Evolutionary conservation across 2,329 filamentous ascomycete genomes (phyloP), one percentile per base, ranked within the genome.

Genomic region (Dactylonectria macrodidyma): DNA sequence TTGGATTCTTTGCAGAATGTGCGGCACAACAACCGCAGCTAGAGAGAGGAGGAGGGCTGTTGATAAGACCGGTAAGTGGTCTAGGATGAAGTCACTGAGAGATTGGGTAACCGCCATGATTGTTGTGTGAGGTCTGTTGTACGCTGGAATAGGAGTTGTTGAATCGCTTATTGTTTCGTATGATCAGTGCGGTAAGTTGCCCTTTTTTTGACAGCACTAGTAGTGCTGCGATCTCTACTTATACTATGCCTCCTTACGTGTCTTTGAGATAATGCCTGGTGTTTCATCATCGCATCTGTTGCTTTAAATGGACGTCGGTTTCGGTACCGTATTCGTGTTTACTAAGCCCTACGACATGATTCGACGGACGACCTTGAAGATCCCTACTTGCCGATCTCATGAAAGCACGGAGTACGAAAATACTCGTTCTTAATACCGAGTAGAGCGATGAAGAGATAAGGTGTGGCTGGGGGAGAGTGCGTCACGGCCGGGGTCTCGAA

Each of bases 291-390:
- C 26, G 26, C 26, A 30, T 5, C 26, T 30, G 26, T 30, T 30
- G 26, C 26, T 30, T 30, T 48, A 12, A 7, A 48, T 34, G 33
- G 4, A 30, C 10, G 16, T 64, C 61, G 54, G 34, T 64, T 14
- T 64, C 61, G 61, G 61, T 64, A n/a, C 38, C 61, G 61, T 64
- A 58, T 44, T 64, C 54, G 54, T 33, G 12, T n/a, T 44, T 46
- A 19, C 22, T 34, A 46, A 56, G 41, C 22, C 7, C 16, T 22
- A 8, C 5, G 7, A 8, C 9, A 19, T 52, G 24, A 58, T 58
- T 64, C 41, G 61, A 36, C 6, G 3, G 50, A 19, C n/a, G 50
- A 30, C 34, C 5, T 2, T n/a, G n/a, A n/a, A 11, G n/a, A 12
- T 19, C 26, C 30, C 12, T 16, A 10, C 56, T n/a, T 48, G 46